phyloP scores from a whole-genome alignment of 2,329 filamentous ascomycete genomes.

The Trichoderma simmonsii region DNA sequence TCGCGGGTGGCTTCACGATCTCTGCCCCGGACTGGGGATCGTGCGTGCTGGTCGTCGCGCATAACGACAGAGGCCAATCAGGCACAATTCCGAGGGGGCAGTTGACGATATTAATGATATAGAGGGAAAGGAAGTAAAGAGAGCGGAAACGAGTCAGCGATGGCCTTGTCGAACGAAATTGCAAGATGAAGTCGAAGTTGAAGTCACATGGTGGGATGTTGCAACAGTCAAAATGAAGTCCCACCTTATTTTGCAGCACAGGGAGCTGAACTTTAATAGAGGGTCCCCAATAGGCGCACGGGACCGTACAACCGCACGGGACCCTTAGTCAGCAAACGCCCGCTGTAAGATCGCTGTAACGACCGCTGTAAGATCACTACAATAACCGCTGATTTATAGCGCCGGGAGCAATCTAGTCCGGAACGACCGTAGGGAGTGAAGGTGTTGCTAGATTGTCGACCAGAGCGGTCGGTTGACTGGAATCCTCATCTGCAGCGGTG shows the following conservation, averaged over 20 bases:
- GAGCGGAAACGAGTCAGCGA: not conserved
- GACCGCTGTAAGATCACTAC: no score
- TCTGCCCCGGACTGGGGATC: constrained; percentile 31
- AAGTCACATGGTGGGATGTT: not conserved
- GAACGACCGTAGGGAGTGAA: no score
- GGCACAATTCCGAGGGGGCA: constrained; percentile 17
- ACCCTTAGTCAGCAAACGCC: no score
- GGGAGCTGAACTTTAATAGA: not conserved
- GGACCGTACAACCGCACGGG: no score
- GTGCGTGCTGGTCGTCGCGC: constrained; percentile 41
- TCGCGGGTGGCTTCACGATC: constrained; percentile 19
- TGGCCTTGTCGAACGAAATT: not conserved
- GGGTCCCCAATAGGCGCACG: no score
- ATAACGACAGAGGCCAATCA: constrained; percentile 34
- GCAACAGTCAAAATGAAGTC: not conserved
- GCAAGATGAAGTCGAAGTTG: not conserved
- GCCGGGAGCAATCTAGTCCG: no score
- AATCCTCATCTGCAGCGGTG: no score
- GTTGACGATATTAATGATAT: not conserved
- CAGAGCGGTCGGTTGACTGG: no score
- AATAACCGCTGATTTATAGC: no score
- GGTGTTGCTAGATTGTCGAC: no score
- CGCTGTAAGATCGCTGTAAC: no score
- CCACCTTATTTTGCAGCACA: not conserved
- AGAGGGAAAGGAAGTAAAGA: not conserved